Conservation (phyloP, 176 grass and related monocot genomes). For the Aegilops umbellulata region DNA sequence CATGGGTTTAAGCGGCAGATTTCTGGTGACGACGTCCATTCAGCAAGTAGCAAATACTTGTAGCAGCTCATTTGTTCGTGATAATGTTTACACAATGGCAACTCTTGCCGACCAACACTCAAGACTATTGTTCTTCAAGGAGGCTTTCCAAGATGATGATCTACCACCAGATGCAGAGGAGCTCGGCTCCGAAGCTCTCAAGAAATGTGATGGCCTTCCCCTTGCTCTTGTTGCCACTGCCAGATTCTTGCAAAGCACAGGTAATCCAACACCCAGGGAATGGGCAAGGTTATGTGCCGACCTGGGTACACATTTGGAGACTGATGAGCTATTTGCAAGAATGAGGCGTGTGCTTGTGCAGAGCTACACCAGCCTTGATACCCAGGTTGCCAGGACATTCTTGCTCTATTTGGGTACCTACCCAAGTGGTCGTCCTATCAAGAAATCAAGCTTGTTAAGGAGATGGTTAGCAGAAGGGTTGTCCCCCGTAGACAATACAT, state of each 20-base stretch:
- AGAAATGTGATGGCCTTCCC: background rate
- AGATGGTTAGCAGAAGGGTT: conserved; percentile 12
- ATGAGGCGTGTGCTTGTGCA: background rate
- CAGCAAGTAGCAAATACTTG: background rate
- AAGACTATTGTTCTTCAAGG: background rate
- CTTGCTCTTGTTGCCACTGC: background rate
- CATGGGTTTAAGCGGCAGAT: background rate
- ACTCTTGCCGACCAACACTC: background rate
- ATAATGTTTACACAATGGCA: no score
- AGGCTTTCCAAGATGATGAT: background rate
- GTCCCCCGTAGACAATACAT: background rate
- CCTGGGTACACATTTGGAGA: background rate
- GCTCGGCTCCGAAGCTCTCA: background rate
- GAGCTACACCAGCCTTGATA: background rate
- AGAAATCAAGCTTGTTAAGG: conserved; percentile 2
- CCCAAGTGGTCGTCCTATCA: background rate
- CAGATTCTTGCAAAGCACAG: background rate
- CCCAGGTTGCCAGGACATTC: background rate
- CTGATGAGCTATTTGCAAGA: background rate
- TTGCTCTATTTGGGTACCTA: background rate
- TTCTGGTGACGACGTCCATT: background rate
- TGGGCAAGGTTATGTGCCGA: background rate
- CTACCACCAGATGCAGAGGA: background rate
- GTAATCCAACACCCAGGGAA: background rate
- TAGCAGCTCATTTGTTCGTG: no score